Percentiles rank a stretch among this genome's conserved stretches.
Evolutionary conservation across 176 grass and related monocot genomes (phyloP).

Genomic region (Carex scoparia): DNA sequence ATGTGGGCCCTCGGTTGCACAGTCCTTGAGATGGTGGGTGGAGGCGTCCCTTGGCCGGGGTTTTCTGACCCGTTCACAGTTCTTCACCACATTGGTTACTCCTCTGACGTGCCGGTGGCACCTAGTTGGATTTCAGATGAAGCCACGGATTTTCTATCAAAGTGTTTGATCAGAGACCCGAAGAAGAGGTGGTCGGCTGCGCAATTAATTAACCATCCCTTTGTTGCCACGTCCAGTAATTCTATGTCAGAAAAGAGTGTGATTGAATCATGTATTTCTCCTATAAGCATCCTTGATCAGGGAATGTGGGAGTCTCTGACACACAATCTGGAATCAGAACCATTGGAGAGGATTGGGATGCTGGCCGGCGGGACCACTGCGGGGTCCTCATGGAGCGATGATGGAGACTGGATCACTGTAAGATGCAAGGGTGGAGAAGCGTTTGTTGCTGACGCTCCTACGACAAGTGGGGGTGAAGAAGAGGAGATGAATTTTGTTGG

Average conservation of each 20-base stretch:
- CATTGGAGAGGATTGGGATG: slow-evolving; percentile 7
- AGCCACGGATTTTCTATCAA: slow-evolving; percentile 37
- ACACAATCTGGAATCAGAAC: slow-evolving; percentile 38
- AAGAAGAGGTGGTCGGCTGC: slow-evolving; percentile 29
- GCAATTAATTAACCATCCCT: slow-evolving; percentile 30
- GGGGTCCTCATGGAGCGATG: background rate
- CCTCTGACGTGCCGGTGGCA: slow-evolving; percentile 11
- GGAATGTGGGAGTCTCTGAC: slow-evolving; percentile 44
- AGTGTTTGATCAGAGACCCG: slow-evolving; percentile 37
- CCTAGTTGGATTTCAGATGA: slow-evolving; percentile 28
- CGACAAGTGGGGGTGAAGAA: background rate
- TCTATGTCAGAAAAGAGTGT: background rate
- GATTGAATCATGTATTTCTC: slow-evolving; percentile 25
- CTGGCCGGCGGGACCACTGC: background rate
- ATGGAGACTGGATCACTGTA: slow-evolving; percentile 12
- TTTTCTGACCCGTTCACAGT: slow-evolving; percentile 10
- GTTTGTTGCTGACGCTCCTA: background rate
- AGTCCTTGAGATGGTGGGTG: slow-evolving; percentile 38
- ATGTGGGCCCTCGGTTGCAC: slow-evolving; percentile 42
- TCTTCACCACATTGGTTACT: slow-evolving; percentile 36
- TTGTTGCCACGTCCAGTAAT: background rate
- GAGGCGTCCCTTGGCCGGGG: slow-evolving; percentile 24
- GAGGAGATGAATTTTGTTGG: background rate
- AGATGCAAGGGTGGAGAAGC: background rate
- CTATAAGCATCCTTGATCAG: slow-evolving; percentile 48